phyloP scores from a whole-genome alignment of 306 rosid genomes.

The Ceratonia siliqua region DNA sequence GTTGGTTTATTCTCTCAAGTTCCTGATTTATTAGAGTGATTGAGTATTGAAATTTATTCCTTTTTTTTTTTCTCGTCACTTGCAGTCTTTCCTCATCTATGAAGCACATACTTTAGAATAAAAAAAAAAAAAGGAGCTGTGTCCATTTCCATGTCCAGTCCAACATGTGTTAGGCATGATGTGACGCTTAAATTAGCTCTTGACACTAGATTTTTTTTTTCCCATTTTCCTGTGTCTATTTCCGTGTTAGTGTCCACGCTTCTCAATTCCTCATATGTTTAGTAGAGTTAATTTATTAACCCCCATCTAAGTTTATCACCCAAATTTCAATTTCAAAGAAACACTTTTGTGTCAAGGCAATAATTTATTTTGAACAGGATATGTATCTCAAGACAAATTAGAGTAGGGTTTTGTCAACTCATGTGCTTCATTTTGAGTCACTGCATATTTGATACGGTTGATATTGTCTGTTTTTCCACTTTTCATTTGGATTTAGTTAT shows the following conservation, averaged over 20 bases:
- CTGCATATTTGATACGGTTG: background rate
- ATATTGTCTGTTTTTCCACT: background rate
- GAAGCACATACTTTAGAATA: background rate
- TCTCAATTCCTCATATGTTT: background rate
- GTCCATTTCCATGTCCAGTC: no score
- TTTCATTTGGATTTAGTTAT: slow-evolving; percentile 13
- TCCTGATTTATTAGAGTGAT: background rate
- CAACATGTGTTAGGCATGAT: background rate
- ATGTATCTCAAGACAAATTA: background rate
- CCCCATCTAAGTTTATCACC: background rate
- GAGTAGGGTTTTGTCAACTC: background rate
- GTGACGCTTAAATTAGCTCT: background rate
- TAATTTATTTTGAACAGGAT: background rate
- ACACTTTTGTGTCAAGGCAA: background rate
- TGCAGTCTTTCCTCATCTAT: background rate
- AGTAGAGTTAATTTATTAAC: background rate
- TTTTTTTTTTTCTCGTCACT: background rate
- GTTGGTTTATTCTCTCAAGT: background rate
- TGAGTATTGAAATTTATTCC: background rate
- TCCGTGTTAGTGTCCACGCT: background rate
- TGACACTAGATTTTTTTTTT: background rate
- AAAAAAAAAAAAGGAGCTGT: background rate
- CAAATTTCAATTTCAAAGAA: background rate
- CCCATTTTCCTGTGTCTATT: background rate
- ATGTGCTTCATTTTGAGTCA: slow-evolving; percentile 13